Evolutionary conservation across 2,329 filamentous ascomycete species (phyloP).

Genomic region (Colletotrichum liaoningense): DNA sequence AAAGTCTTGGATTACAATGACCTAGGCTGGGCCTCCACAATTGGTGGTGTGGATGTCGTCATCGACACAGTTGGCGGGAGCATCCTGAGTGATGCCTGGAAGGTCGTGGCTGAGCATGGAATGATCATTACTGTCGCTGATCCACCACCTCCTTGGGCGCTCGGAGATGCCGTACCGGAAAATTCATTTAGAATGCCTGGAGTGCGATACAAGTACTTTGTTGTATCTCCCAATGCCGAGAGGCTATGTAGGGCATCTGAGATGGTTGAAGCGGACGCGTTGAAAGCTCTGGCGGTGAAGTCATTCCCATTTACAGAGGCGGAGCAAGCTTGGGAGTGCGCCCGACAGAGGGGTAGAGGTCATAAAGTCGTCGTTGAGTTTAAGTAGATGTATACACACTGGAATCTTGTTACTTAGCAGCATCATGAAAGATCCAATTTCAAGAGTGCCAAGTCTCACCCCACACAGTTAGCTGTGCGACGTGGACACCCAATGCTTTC

Average conservation of each 20-base stretch:
- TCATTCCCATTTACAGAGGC: slow-evolving; percentile 40
- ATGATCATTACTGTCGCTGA: slow-evolving; percentile 49
- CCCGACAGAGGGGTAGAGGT: slow-evolving; percentile 36
- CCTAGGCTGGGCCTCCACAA: slow-evolving; percentile 37
- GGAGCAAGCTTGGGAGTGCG: slow-evolving; percentile 42
- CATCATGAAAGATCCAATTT: too few species aligned
- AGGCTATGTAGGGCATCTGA: slow-evolving; percentile 36
- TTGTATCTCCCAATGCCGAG: slow-evolving; percentile 40
- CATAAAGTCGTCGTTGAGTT: slow-evolving; percentile 45
- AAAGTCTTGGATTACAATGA: slow-evolving; percentile 43
- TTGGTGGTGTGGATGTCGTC: slow-evolving; percentile 42
- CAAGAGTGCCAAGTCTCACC: too few species aligned
- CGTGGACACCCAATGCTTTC: too few species aligned
- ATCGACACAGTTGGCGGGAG: slow-evolving; percentile 46
- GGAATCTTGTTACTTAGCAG: too few species aligned
- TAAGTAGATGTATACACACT: neutral
- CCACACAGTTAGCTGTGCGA: too few species aligned
- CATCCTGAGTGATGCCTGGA: slow-evolving; percentile 44
- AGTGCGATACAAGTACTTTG: slow-evolving; percentile 44
- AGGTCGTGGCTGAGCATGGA: slow-evolving; percentile 43
- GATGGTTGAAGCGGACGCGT: slow-evolving; percentile 39
- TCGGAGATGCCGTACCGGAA: slow-evolving; percentile 33
- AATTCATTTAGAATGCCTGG: slow-evolving; percentile 37
- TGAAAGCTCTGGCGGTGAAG: slow-evolving; percentile 39
- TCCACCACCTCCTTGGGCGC: slow-evolving; percentile 47